Evolutionary conservation across 179 eudicot genomes (phyloP), one percentile per base, ranked within the genome.

Genomic region (Amaranthus tricolor): DNA sequence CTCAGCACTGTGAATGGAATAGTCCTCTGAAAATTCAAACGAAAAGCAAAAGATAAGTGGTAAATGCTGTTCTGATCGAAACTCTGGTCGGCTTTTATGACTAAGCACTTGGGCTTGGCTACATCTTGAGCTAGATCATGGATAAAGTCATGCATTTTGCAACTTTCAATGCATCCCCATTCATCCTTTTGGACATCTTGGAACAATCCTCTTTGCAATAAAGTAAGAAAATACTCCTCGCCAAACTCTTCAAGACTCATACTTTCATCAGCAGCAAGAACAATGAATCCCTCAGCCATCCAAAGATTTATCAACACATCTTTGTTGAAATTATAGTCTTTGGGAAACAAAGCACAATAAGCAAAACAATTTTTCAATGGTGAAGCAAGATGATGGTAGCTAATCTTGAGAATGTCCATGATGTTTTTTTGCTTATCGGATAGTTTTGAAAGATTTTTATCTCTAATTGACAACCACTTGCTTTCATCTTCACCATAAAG

Each of bases 261-360:
- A 0, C 62, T 62, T 55, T 14, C 60, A 24, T 54, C 51, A 55
- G 40, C 40, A 31, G 44, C 40, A 8, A 51, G 73, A 21, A 55
- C 62, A 17, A 70, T 55, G 73, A 24, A 70, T 9, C 73, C 73
- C 9, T 70, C 48, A 15, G 73, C 73, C 62, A 31, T 55, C 73
- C 73, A 70, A 70, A 40, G 31, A 49, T 62, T 31, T 4, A 70
- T 55, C 19, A 70, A 31, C 40, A 31, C 3, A 31, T 31, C 3
- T 31, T 31, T 31, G 40, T 31, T 31, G 40, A 31, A 1, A 31
- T 31, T 31, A 31, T 31, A 31, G 40, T 31, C 40, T 31, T 31
- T 31, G 40, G 40, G 40, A 31, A 31, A 31, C 40, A 31, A 31
- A 31, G 40, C 73, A 69, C 73, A 69, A 31, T 24, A 69, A 6